Base-by-base conservation (phyloP, 805 yeast genomes). In the Saturnispora diversa region DNA sequence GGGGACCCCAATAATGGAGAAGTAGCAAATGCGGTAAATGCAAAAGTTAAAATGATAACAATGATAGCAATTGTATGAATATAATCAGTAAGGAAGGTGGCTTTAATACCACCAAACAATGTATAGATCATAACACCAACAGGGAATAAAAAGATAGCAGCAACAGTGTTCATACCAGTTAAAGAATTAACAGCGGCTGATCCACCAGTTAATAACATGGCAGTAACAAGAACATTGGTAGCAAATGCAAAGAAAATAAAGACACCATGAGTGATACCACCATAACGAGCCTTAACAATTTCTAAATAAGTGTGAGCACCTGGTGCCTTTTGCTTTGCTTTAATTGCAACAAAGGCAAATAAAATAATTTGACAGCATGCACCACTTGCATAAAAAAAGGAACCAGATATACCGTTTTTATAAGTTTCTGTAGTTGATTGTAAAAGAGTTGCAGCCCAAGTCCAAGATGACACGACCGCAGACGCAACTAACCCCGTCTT, bases 401-500 rank as follows among this genome's bases (percentile, higher is more conserved):
- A 81, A 35, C 94, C 95, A 25, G 79, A 62, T 30, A 88, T 74
- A 53, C 97, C 97, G 43, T 77, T 69, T 31, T 65, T 65, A 60
- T 84, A 87, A 17, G 84, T 84, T 58, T 82, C 87, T 16, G 94
- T 75, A 1, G 94, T 75, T 2, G 86, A 77, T 28, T 77, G 78
- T 24, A 84, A 65, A 35, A 84, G 62, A 2, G 94, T 84, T 3
- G 86, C 84, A n/a, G 84, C 84, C 87, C 87, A 80, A 8, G 96
- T 86, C 97, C 97, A 88, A 7, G 90, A 79, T 10, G 90, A 79
- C 7, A 87, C 95, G 23, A 88, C 96, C 6, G 95, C 95, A 6
- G 94, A 79, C 5, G 90, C 79, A 46, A 86, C 80, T 49, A 88
- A 67, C 36, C 92, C 92, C 0, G 90, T 78, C 11, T 81, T 83